Evolutionary conservation across 1,284 basidiomycete genomes (phyloP), one percentile per base, ranked within the genome.

Genomic region (Cutaneotrichosporon sp.): DNA sequence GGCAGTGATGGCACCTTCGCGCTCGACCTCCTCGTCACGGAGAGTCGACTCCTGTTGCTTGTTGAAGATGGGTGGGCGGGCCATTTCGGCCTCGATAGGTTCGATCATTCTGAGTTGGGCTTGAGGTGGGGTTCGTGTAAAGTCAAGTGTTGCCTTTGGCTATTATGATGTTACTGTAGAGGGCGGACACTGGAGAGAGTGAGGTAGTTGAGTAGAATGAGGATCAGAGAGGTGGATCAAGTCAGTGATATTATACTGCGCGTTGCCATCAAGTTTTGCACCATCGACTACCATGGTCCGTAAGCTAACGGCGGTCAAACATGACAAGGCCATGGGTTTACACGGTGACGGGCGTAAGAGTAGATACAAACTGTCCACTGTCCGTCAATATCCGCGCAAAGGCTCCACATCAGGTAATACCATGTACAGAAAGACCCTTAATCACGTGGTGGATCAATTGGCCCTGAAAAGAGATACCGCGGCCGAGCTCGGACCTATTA

Each of bases 71-170:
- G 76, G 76, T 14, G 76, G 76, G 18, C 62, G 52, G 51, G 74
- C 73, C 50, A 76, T 62, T 56, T 76, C 74, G 30, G 73, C 74
- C 69, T 75, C 76, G 51, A 76, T 65, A 5, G 76, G 76, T 60
- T 75, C 72, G 56, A 71, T 62, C 72, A 73, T 73, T n/a, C 40
- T 64, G 50, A 38, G 52, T 52, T 30, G 53, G 46, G 42, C 47
- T 30, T 38, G 49, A 11, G 14, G 47, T 51, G 26, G 59, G 47
- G 40, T 42, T 13, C 1, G 42, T 18, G 7, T 46, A 18, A n/a
- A n/a, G 5, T 51, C 30, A 46, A 14, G 62, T 49, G 52, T 36
- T 16, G 46, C n/a, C 38, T 47, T 10, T 16, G 46, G 46, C 11
- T 34, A 16, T 31, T 7, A 4, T 34, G n/a, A 34, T 46, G 36